These are phyloP conservation scores for Fusarium sambucinum DNA, from an alignment of 2,329 filamentous ascomycete genomes.

Conservation along the genomic window DNA sequence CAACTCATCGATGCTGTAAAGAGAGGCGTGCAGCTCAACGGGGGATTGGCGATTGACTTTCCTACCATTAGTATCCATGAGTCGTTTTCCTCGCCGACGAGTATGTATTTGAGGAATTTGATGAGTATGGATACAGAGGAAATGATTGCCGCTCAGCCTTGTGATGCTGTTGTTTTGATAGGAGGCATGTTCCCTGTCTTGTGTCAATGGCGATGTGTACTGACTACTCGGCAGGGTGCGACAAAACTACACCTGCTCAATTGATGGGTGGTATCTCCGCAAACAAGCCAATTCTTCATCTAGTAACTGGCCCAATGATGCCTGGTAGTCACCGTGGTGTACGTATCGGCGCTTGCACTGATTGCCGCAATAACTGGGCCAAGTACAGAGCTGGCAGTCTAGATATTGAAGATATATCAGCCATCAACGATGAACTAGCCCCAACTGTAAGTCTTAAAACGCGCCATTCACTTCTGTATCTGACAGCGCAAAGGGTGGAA, in stretches of 20 bases:
- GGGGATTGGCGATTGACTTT: slow-evolving; percentile 78
- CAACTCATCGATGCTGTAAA: slow-evolving; percentile 78
- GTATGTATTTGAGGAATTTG: slow-evolving; percentile 79
- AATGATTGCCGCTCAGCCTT: slow-evolving; percentile 79
- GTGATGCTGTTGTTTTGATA: slow-evolving; percentile 75
- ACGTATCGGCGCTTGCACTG: slow-evolving; percentile 78
- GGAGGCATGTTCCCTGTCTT: slow-evolving; percentile 61
- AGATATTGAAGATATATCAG: slow-evolving; percentile 78
- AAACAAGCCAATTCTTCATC: slow-evolving; percentile 76
- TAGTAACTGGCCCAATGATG: slow-evolving; percentile 82
- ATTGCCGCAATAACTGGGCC: slow-evolving; percentile 81
- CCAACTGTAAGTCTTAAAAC: slow-evolving; percentile 66
- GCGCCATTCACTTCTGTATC: fast-evolving
- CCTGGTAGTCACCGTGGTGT: slow-evolving; percentile 74
- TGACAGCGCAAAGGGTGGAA: slow-evolving; percentile 66
- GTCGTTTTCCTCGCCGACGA: slow-evolving; percentile 76
- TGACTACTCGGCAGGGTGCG: slow-evolving; percentile 65
- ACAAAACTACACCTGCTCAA: slow-evolving; percentile 80
- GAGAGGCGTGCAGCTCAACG: slow-evolving; percentile 74
- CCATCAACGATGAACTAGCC: slow-evolving; percentile 78
- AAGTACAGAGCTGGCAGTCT: slow-evolving; percentile 73
- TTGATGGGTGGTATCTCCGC: slow-evolving; percentile 81
- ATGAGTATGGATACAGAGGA: slow-evolving; percentile 87
- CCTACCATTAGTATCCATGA: slow-evolving; percentile 80
- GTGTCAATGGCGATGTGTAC: not conserved